Base-by-base conservation (phyloP, 2,329 filamentous ascomycete genomes). In the Aquanectria penicillioides region DNA sequence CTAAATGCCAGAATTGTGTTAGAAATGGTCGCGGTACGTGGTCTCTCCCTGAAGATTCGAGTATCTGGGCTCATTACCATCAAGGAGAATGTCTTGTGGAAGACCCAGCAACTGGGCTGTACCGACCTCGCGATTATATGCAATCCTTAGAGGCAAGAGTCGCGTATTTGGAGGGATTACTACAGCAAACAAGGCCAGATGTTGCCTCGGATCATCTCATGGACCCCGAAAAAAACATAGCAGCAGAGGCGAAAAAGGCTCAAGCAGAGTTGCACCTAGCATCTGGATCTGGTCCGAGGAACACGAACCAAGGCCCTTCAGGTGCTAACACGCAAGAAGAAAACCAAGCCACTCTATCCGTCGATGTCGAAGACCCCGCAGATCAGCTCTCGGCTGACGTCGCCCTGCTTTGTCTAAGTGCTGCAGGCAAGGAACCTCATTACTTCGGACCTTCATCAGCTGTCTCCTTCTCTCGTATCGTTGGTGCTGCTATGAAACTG, bases 361-460 rank as follows among this genome's bases (percentile, higher is more conserved):
- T 53, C 4, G 60, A 63, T 5, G 34, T 22, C 6, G 60, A 64
- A 13, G 60, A 64, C 3, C 49, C 48, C 3, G 57, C 60, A 5
- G 60, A 64, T 29, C 60, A 63, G 13, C 15, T 64, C 2, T 64
- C 59, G 8, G 53, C 61, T 13, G 61, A 64, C 9, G 61, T 64
- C 22, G 61, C 61, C 1, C 15, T 64, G 33, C 34, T 64, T 2
- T 64, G 59, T 28, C 15, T 64, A 7, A 64, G 59, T 4, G 43
- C 61, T 10, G 61, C 61, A 2, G 53, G 61, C 33, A 64, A 59
- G 11, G 61, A 62, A 28, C 61, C 61, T 62, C 61, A 62, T 15
- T 64, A 64, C 18, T 64, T 64, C 29, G 61, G 61, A 4, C 61
- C 61, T 2, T 62, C 59, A 5, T 62, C 59, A 2, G 61, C 61